phyloP scores from a whole-genome alignment of 2,329 filamentous ascomycete genomes.

The Tolypocladium paradoxum region DNA sequence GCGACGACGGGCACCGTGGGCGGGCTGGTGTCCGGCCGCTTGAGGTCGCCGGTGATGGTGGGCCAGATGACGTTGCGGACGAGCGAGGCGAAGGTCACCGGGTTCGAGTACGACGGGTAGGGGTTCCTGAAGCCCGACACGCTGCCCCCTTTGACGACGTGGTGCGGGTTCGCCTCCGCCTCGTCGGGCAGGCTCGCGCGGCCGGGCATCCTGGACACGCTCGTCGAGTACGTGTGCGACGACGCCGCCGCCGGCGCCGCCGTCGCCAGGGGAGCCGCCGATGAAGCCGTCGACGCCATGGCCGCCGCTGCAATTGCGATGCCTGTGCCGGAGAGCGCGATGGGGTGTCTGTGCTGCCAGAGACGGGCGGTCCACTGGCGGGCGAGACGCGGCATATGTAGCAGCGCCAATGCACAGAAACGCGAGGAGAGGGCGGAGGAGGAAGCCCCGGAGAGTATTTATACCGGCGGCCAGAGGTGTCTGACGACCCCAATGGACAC shows the following conservation, averaged over 20 bases:
- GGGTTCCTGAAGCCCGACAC: constrained; percentile 38
- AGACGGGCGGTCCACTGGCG: constrained; percentile 4
- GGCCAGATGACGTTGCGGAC: constrained; percentile 25
- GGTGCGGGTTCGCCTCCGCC: constrained; percentile 34
- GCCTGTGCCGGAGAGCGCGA: background rate
- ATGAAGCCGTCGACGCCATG: constrained; percentile 8
- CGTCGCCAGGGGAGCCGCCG: constrained; percentile 3
- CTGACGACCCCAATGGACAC: too few relatives aligned
- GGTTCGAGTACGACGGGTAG: constrained; percentile 32
- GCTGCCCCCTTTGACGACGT: constrained; percentile 30
- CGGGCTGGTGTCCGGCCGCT: constrained; percentile 48
- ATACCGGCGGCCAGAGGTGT: too few relatives aligned
- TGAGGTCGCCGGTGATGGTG: constrained; percentile 27
- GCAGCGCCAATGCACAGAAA: background rate
- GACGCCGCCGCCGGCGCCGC: constrained; percentile 2
- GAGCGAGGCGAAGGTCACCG: constrained; percentile 11
- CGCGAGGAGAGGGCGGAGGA: background rate
- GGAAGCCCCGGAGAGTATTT: background rate
- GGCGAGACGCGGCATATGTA: background rate
- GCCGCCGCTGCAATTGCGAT: constrained; percentile 5
- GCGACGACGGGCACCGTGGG: constrained; percentile 56
- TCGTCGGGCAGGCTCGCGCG: constrained; percentile 27
- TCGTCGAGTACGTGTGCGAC: constrained; percentile 10
- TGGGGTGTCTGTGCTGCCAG: constrained; percentile 1
- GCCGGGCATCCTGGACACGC: constrained; percentile 23